phyloP scores from a whole-genome alignment of 352 stramenopile genomes.

The Phytophthora syringae region DNA sequence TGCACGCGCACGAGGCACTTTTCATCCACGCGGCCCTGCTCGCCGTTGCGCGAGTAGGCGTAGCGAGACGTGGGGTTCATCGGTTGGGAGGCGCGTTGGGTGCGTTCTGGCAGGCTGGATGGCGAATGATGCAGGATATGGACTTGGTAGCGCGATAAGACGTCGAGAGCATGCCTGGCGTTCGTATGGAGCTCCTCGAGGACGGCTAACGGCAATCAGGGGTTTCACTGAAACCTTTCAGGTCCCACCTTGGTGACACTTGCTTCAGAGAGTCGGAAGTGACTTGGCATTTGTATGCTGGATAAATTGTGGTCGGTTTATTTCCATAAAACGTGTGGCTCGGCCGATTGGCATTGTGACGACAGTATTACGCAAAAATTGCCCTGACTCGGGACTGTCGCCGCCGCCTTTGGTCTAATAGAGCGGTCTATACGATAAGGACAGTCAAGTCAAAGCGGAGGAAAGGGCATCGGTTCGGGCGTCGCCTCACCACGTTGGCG shows the following conservation, averaged over 20 bases:
- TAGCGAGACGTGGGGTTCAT: constrained; percentile 69
- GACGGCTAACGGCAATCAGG: constrained; percentile 26
- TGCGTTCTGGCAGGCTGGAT: constrained; percentile 27
- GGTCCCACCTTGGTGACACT: constrained; percentile 32
- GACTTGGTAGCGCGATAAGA: constrained; percentile 12
- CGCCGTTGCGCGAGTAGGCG: constrained; percentile 84
- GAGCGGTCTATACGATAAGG: too few relatives aligned
- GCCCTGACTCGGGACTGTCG: constrained; percentile 3
- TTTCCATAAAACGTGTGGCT: constrained; percentile 22
- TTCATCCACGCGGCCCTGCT: constrained; percentile 63
- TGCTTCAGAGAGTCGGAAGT: constrained; percentile 25
- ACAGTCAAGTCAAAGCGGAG: constrained; percentile 8
- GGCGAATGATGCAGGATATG: constrained; percentile 25
- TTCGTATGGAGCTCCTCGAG: constrained; percentile 27
- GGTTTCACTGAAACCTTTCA: constrained; percentile 6
- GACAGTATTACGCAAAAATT: constrained; percentile 35
- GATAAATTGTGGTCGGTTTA: constrained; percentile 23
- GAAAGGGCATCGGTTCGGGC: constrained; percentile 12
- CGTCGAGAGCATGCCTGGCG: constrained; percentile 13
- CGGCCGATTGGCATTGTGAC: constrained; percentile 1
- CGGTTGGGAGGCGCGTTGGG: constrained; percentile 1
- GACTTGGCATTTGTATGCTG: constrained; percentile 27
- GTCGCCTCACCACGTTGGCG: neutral
- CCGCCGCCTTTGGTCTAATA: constrained; percentile 1
- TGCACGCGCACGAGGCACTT: constrained; percentile 76